These are phyloP conservation scores for Diaporthe batatas DNA, from an alignment of 2,329 filamentous ascomycete genomes.

Conservation along the genomic window DNA sequence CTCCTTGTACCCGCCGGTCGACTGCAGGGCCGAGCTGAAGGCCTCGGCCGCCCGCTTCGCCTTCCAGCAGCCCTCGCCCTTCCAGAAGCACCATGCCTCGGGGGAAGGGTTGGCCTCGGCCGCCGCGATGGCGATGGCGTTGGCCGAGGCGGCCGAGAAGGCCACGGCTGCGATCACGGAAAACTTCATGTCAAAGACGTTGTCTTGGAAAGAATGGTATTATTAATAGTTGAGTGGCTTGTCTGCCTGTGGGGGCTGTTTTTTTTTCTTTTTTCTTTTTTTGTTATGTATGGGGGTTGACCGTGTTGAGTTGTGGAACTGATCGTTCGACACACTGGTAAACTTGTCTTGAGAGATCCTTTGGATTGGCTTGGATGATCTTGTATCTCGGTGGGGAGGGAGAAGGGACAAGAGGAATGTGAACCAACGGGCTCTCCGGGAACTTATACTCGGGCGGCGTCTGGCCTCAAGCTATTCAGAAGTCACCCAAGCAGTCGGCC, in stretches of 20 bases:
- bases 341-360: conserved; percentile 39
- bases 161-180: conserved; percentile 46
- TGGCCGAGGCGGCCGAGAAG: conserved; percentile 44
- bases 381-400: conserved; percentile 25
- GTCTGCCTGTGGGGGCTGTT: neutral
- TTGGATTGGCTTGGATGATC: conserved; percentile 32
- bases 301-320: conserved; percentile 37
- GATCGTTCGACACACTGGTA: conserved; percentile 39
- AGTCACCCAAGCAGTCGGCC: neutral
- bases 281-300: conserved; percentile 27
- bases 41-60: conserved; percentile 56
- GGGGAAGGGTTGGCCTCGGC: conserved; percentile 44
- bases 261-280: no score
- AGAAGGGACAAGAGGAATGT: neutral
- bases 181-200: conserved; percentile 49
- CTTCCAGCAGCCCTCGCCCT: conserved; percentile 59
- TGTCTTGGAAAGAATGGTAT: conserved; percentile 3
- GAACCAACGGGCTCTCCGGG: neutral
- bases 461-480: conserved; percentile 32
- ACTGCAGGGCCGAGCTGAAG: conserved; percentile 49
- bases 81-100: conserved; percentile 51
- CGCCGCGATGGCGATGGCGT: conserved; percentile 48
- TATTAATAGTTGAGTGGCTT: conserved; percentile 25
- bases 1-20: conserved; percentile 45
- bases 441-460: conserved; percentile 32